phyloP scores from a whole-genome alignment of 345 rosid species.

The Toxicodendron radicans region DNA sequence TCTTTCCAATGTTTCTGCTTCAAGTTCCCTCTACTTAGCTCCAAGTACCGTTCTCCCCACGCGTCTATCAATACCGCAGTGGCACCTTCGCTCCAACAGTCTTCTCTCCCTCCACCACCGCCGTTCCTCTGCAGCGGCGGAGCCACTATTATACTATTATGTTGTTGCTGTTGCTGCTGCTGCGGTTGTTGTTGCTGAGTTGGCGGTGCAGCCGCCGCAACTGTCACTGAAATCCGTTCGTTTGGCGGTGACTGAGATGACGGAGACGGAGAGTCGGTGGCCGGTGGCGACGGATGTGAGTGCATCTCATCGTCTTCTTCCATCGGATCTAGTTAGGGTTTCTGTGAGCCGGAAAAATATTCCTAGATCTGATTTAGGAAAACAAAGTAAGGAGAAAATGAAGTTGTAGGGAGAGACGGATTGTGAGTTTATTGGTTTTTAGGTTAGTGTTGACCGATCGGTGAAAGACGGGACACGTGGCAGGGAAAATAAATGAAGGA shows the following conservation, averaged over 20 bases:
- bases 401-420: slow-evolving; percentile 25
- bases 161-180: slow-evolving; percentile 28
- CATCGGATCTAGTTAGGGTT: slow-evolving; percentile 11
- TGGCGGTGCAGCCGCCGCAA: slow-evolving; percentile 38
- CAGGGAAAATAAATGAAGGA: slow-evolving; percentile 15
- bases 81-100: slow-evolving; percentile 94
- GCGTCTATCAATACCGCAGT: slow-evolving; percentile 84
- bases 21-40: slow-evolving; percentile 89
- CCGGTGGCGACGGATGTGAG: slow-evolving; percentile 39
- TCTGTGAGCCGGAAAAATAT: slow-evolving; percentile 17
- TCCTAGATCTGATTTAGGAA: slow-evolving; percentile 14
- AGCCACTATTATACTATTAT: slow-evolving; percentile 36
- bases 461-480: slow-evolving; percentile 57
- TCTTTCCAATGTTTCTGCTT: slow-evolving; percentile 98
- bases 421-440: slow-evolving; percentile 16
- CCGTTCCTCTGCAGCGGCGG: slow-evolving; percentile 38
- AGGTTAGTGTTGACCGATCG: slow-evolving; percentile 47
- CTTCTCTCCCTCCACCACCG: slow-evolving; percentile 72
- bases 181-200: slow-evolving; percentile 24
- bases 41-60: slow-evolving; percentile 92
- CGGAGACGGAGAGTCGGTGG: slow-evolving; percentile 34
- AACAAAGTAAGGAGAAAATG: neutral
- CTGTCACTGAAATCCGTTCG: slow-evolving; percentile 51
- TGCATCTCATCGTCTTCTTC: slow-evolving; percentile 64
- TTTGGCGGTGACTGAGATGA: slow-evolving; percentile 28